A percentile compares a stretch with the other conserved stretches of the same genome.
Conservation (phyloP, 208 protist genomes). For the Acanthamoeba castellanii region DNA sequence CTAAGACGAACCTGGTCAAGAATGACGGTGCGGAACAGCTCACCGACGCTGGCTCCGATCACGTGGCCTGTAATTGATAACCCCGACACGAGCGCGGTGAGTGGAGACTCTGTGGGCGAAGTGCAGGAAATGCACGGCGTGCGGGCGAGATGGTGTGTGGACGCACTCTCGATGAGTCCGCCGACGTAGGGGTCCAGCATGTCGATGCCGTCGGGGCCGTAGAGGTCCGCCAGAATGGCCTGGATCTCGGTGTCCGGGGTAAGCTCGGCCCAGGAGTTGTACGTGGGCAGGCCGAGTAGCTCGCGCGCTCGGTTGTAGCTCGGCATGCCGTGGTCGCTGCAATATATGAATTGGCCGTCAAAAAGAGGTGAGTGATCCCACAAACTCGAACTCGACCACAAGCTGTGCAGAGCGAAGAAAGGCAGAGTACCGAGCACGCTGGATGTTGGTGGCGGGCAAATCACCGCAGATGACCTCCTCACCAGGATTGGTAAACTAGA, state of each 20-base stretch:
- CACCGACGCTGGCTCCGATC: slow-evolving; percentile 42
- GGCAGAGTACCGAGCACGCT: slow-evolving; percentile 6
- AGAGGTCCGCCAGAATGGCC: slow-evolving; percentile 41
- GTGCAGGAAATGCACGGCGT: too few species aligned
- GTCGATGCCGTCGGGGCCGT: background rate
- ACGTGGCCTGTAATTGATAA: slow-evolving; percentile 24
- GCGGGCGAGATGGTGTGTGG: too few species aligned
- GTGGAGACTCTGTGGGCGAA: too few species aligned
- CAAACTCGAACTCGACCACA: too few species aligned
- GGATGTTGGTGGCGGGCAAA: slow-evolving; percentile 68
- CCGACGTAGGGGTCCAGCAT: slow-evolving; percentile 73
- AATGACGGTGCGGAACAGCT: slow-evolving; percentile 26
- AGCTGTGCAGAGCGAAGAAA: background rate
- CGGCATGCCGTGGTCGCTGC: slow-evolving; percentile 66
- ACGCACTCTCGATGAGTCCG: slow-evolving; percentile 36
- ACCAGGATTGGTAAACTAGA: slow-evolving; percentile 1
- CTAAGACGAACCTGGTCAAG: background rate
- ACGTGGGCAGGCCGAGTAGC: background rate
- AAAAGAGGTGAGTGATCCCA: too few species aligned
- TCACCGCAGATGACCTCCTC: slow-evolving; percentile 10
- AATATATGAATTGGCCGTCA: too few species aligned
- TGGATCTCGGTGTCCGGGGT: background rate
- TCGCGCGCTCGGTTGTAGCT: background rate
- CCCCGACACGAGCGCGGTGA: too few species aligned
- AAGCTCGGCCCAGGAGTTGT: background rate